Evolutionary conservation across 2,329 filamentous ascomycete genomes (phyloP).

Genomic region (Curvularia hawaiiensis): DNA sequence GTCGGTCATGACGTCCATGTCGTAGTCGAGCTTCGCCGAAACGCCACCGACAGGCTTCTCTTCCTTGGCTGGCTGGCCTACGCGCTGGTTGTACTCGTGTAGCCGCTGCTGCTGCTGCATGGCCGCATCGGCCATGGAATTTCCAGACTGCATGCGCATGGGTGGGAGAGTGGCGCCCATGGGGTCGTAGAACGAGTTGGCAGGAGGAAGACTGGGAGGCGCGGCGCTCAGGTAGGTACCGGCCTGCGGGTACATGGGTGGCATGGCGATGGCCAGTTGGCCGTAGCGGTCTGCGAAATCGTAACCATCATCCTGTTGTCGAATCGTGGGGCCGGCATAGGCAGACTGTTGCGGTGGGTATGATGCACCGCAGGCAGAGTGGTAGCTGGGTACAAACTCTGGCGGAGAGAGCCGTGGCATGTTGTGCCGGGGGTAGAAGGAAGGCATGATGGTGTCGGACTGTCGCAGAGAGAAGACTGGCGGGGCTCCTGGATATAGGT

Average conservation of each 20-base stretch:
- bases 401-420: conserved; percentile 55
- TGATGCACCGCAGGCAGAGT: conserved; percentile 52
- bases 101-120: conserved; percentile 50
- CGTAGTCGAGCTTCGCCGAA: conserved; percentile 92
- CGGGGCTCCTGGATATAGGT: conserved; percentile 40
- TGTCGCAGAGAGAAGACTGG: conserved; percentile 50
- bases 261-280: conserved; percentile 49
- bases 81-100: conserved; percentile 47
- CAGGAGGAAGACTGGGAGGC: conserved; percentile 42
- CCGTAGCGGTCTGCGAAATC: conserved; percentile 55
- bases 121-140: conserved; percentile 44
- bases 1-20: conserved; percentile 94
- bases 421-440: conserved; percentile 55
- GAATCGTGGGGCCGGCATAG: conserved; percentile 49
- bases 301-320: conserved; percentile 53
- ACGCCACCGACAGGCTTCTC: conserved; percentile 81
- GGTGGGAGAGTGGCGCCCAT: conserved; percentile 54
- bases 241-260: conserved; percentile 48
- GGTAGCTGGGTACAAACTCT: conserved; percentile 52
- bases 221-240: conserved; percentile 47
- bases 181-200: conserved; percentile 52
- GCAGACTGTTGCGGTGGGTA: conserved; percentile 51
- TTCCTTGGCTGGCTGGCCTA: conserved; percentile 58
- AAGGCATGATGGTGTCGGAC: conserved; percentile 53
- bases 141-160: conserved; percentile 50